Percentiles rank a stretch among this genome's conserved stretches.
Evolutionary conservation across 495 filamentous ascomycete genomes (phyloP).

Genomic region (Tuber melanosporum): DNA sequence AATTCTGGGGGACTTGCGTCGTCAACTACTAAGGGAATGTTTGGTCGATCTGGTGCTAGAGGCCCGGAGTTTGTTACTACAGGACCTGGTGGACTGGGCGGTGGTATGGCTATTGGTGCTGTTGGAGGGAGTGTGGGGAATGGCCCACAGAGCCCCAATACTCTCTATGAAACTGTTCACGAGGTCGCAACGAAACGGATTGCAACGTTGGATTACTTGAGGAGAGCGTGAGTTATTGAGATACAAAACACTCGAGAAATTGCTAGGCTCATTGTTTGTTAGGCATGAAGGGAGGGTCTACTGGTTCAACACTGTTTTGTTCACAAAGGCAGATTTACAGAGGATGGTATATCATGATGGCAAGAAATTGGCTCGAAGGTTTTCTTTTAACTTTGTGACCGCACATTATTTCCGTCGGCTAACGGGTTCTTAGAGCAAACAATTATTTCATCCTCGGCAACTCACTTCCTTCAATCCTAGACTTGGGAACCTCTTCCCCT

Average conservation of each 20-base stretch:
- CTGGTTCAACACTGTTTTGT: constrained; percentile 95
- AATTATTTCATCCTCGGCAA: constrained; percentile 90
- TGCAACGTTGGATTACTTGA: constrained; percentile 88
- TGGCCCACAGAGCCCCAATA: constrained; percentile 57
- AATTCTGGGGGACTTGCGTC: constrained; percentile 9
- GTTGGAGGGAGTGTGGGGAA: constrained; percentile 25
- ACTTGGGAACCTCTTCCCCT: constrained; percentile 69
- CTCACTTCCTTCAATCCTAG: constrained; percentile 79
- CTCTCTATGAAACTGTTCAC: constrained; percentile 76
- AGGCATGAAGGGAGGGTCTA: constrained; percentile 90
- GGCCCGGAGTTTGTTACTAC: constrained; percentile 21
- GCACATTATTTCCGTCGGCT: neutral
- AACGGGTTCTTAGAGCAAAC: constrained; percentile 53
- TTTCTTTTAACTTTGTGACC: neutral
- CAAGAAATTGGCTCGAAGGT: constrained; percentile 68
- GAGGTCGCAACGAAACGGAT: constrained; percentile 87
- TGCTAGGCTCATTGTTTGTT: constrained; percentile 13
- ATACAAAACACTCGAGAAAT: neutral
- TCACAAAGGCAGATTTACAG: constrained; percentile 71
- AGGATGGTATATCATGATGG: constrained; percentile 79
- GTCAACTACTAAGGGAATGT: constrained; percentile 22
- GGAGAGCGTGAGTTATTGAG: constrained; percentile 65
- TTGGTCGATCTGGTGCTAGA: constrained; percentile 29
- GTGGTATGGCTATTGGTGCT: constrained; percentile 19
- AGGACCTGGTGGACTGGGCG: constrained; percentile 9